Evolutionary conservation across 495 filamentous ascomycete genomes (phyloP).

Genomic region (Aspergillus saccharolyticus): DNA sequence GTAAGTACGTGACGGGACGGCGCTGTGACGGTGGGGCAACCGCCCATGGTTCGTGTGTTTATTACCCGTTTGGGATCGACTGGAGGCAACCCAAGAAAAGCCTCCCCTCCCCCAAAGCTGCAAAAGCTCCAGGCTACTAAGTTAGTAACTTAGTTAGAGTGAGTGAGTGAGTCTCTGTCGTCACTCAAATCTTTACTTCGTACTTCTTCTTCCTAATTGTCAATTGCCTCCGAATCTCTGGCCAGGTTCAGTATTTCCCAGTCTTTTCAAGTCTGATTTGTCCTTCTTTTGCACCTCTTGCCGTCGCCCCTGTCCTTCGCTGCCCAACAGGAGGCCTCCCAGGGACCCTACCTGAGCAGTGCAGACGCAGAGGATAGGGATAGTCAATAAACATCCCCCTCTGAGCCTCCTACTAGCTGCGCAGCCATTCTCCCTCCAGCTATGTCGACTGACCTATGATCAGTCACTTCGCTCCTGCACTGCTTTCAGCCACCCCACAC

Average conservation of each 20-base stretch:
- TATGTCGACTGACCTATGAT: slow-evolving; percentile 17
- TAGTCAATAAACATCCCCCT: slow-evolving; percentile 10
- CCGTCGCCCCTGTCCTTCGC: slow-evolving; percentile 9
- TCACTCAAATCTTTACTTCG: too few species aligned
- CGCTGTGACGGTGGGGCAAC: slow-evolving; percentile 2
- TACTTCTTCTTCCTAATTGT: too few species aligned
- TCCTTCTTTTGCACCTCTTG: not conserved
- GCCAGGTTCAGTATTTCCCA: not conserved
- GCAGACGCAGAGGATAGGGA: not conserved
- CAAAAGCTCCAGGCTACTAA: not conserved
- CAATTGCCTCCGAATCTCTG: not conserved
- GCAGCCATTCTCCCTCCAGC: slow-evolving; percentile 4
- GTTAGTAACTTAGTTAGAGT: too few species aligned
- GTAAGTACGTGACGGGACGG: not conserved
- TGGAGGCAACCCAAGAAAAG: not conserved
- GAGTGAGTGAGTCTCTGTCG: too few species aligned
- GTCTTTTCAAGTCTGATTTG: not conserved
- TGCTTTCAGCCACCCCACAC: not conserved
- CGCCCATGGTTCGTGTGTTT: slow-evolving; percentile 10
- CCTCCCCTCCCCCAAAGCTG: not conserved
- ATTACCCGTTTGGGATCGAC: slow-evolving; percentile 1
- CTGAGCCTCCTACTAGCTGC: slow-evolving; percentile 14
- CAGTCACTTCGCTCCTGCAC: slow-evolving; percentile 13
- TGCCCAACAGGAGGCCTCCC: slow-evolving; percentile 13
- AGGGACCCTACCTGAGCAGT: not conserved